Evolutionary conservation across 2,329 filamentous ascomycete genomes (phyloP).

Genomic region (Trichophyton mentagrophytes): DNA sequence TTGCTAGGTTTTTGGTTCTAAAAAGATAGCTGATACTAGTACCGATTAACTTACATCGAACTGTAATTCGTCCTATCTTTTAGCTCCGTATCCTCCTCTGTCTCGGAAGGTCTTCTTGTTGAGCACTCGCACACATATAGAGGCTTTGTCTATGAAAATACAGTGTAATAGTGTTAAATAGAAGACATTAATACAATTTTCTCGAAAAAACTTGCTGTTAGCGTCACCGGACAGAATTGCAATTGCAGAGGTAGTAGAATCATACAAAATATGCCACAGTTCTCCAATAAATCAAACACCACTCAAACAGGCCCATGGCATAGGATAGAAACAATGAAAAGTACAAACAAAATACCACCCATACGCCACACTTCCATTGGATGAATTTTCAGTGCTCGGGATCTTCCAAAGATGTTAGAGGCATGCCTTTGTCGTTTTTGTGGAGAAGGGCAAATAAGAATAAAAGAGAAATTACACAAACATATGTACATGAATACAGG

Average conservation of each 20-base stretch:
- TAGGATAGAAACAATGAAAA: not conserved
- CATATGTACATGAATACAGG: not conserved
- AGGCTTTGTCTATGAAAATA: too few species aligned
- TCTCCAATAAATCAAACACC: not conserved
- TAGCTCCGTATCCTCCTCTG: too few species aligned
- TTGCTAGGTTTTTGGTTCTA: conserved; percentile 14
- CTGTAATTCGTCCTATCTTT: not conserved
- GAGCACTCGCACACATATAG: too few species aligned
- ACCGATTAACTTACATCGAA: not conserved
- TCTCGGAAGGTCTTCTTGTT: too few species aligned
- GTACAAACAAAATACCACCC: not conserved
- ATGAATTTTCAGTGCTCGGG: not conserved
- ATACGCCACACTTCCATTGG: not conserved
- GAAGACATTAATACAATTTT: too few species aligned
- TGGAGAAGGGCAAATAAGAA: not conserved
- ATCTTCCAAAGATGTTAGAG: not conserved
- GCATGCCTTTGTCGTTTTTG: not conserved
- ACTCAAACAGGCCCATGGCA: not conserved
- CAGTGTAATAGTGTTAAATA: too few species aligned
- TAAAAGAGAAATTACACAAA: not conserved
- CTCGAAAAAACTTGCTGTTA: too few species aligned
- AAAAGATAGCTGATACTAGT: not conserved
- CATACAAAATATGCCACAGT: not conserved
- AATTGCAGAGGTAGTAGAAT: not conserved
- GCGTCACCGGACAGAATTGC: not conserved